A percentile compares a stretch with the other conserved stretches of the same genome.
These are phyloP conservation scores for Pascua sp. DNA, from an alignment of 1,284 basidiomycete genomes.

Conservation along the genomic window DNA sequence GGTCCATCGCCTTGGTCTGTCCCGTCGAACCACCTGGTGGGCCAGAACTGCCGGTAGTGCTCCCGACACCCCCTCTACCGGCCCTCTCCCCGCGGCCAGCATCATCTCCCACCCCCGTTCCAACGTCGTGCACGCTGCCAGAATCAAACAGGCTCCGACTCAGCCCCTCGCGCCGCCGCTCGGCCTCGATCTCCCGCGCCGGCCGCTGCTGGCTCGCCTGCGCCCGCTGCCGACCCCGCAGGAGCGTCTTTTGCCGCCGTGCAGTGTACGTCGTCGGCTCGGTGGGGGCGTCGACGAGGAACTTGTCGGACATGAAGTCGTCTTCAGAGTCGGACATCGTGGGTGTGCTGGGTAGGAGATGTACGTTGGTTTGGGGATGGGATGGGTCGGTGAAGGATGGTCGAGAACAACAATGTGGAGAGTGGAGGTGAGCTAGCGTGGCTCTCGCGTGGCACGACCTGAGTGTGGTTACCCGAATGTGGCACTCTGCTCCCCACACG, in stretches of 20 bases:
- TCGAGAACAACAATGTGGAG: no score
- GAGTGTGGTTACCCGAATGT: no score
- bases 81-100: not conserved
- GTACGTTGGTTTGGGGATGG: not conserved
- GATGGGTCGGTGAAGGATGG: no score
- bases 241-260: constrained; percentile 21
- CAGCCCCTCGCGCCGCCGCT: constrained; percentile 36
- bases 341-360: not conserved
- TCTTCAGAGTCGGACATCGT: constrained; percentile 48
- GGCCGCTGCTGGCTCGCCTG: constrained; percentile 26
- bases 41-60: no score
- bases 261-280: constrained; percentile 31
- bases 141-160: constrained; percentile 36
- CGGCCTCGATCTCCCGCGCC: constrained; percentile 28
- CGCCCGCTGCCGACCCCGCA: constrained; percentile 26
- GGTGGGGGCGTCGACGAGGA: constrained; percentile 32
- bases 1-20: constrained; percentile 40
- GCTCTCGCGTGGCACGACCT: no score
- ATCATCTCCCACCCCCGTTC: not conserved
- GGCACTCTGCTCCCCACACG: no score
- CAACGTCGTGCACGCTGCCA: not conserved
- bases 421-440: no score
- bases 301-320: constrained; percentile 52
- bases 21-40: constrained; percentile 7
- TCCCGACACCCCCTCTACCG: not conserved